Evolutionary conservation across 805 yeast genomes (phyloP), one percentile per base, ranked within the genome.

Genomic region (Schwanniomyces pseudopolymorphus): DNA sequence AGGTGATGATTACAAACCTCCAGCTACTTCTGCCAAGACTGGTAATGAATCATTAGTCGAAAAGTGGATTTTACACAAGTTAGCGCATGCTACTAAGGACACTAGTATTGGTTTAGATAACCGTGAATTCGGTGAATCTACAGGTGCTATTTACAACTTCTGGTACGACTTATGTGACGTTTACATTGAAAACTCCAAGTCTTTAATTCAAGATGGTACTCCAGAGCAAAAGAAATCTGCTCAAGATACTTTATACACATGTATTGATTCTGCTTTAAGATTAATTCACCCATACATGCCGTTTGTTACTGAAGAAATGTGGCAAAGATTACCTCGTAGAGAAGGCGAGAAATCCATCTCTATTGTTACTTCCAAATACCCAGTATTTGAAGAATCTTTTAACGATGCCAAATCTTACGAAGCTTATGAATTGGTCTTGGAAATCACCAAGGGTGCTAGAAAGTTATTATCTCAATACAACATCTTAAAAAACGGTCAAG

Each of bases 231-330:
- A 84, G 74, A 80, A 81, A 67, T 87, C 96, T 45, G 99, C 98
- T 14, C 87, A 85, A 74, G 95, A 92, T 67, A 94, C 98, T 20
- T 78, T 94, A 56, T 94, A 90, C 81, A 88, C 94, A 28, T 81
- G 96, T 73, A 78, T 92, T 57, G 98, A 94, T 61, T 87, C 87
- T 55, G 97, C 97, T 9, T 79, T 92, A 74, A 85, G 79, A 66
- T 66, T 94, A 74, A 94, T 92, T 57, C 98, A 92, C 66, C 99
- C 99, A 66, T 94, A 89, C 77, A 94, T 94, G 99, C 99, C 99
- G 33, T 94, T 82, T 66, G 76, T 94, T 56, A 85, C 98, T 40
- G 99, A 94, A 72, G 99, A 94, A 77, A 82, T 94, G 88, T 94
- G 97, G 97, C 99, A 94, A 76, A 88, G 98, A 72, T 75, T 94